phyloP scores from a whole-genome alignment of 2,329 filamentous ascomycete genomes.

The Aspergillus eucalypticola region DNA sequence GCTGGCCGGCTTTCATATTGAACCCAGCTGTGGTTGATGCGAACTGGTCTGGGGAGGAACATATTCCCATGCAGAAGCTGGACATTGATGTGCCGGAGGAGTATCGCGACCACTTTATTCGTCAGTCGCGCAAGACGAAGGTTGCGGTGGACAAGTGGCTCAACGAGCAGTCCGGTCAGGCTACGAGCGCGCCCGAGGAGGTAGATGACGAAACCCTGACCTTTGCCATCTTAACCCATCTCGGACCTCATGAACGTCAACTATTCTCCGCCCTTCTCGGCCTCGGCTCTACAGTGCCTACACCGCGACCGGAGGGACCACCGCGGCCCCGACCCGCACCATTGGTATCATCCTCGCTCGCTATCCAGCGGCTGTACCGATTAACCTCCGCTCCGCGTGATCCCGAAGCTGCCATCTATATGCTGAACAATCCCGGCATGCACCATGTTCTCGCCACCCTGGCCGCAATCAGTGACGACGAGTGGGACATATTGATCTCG shows the following conservation, averaged over 20 bases:
- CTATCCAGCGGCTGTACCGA: constrained; percentile 83
- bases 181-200: constrained; percentile 76
- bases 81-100: constrained; percentile 94
- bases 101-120: constrained; percentile 87
- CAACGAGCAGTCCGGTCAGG: constrained; percentile 71
- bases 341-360: constrained; percentile 71
- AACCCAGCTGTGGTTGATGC: constrained; percentile 58
- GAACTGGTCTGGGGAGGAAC: constrained; percentile 56
- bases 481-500: constrained; percentile 94
- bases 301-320: constrained; percentile 64
- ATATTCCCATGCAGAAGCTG: constrained; percentile 70
- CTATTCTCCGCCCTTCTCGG: constrained; percentile 79
- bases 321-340: constrained; percentile 69
- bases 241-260: constrained; percentile 72
- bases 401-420: constrained; percentile 80
- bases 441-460: constrained; percentile 87
- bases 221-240: constrained; percentile 88
- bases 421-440: constrained; percentile 77
- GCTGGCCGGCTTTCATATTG: constrained; percentile 85
- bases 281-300: constrained; percentile 58
- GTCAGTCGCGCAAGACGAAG: constrained; percentile 89
- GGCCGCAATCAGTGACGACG: constrained; percentile 82
- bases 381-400: constrained; percentile 73
- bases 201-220: constrained; percentile 92
- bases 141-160: constrained; percentile 91